Conservation (phyloP, 257 asterid genomes). For the Gardenia jasminoides region DNA sequence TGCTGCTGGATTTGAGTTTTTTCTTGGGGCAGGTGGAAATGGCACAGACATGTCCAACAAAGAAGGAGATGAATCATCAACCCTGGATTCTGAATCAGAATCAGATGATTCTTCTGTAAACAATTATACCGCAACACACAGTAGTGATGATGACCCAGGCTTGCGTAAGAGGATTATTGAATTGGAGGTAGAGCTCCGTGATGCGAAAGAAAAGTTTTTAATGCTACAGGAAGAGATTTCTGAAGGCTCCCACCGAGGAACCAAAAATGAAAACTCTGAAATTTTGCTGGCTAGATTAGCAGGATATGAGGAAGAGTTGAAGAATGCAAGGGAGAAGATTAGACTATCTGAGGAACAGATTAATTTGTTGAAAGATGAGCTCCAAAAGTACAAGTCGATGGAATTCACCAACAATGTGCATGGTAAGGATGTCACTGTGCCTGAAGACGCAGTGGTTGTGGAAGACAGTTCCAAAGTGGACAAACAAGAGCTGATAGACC, state of each 20-base stretch:
- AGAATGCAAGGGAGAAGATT: conserved; percentile 48
- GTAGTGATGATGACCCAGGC: conserved; percentile 51
- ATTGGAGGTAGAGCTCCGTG: conserved; percentile 64
- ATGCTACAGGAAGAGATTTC: conserved; percentile 32
- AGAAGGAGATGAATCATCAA: conserved; percentile 78
- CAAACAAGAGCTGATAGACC: background rate
- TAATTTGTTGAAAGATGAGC: conserved; percentile 47
- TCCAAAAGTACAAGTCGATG: conserved; percentile 46
- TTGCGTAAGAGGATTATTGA: conserved; percentile 50
- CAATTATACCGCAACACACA: conserved; percentile 42
- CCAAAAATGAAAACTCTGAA: conserved; percentile 29
- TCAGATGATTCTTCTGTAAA: conserved; percentile 85
- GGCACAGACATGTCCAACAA: conserved; percentile 51
- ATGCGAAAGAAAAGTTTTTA: conserved; percentile 55
- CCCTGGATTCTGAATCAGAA: conserved; percentile 75
- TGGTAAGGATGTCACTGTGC: conserved; percentile 11
- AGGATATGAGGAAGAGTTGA: conserved; percentile 62
- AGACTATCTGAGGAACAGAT: conserved; percentile 59
- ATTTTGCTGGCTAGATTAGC: conserved; percentile 38
- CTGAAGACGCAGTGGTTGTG: background rate
- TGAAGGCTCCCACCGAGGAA: conserved; percentile 24
- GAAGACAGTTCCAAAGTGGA: conserved; percentile 21
- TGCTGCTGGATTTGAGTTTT: conserved; percentile 83
- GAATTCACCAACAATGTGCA: conserved; percentile 15
- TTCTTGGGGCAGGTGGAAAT: conserved; percentile 55